Evolutionary conservation across 2,329 filamentous ascomycete species (phyloP), one percentile per base, ranked within the genome.

Genomic region (Pseudopyrenochaeta lycopersici): DNA sequence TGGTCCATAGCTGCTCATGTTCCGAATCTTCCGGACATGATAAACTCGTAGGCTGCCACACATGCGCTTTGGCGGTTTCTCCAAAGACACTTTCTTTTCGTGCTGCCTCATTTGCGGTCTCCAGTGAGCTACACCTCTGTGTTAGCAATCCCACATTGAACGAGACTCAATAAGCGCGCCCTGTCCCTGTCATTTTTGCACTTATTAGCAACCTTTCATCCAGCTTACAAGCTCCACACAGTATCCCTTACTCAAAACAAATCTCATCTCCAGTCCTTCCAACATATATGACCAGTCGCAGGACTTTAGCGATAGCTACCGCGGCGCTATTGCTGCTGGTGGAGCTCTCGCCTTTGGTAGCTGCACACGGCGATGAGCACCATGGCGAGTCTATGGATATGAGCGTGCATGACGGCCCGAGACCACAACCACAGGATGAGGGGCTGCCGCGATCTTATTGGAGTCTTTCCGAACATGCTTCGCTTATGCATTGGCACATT

Each of bases 401-500:
- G 63, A 52, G 54, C 48, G 71, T 66, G 60, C 60, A 64, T 31
- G 52, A 62, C 32, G 59, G 57, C 46, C 56, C 63, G 31, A 51
- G 61, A 11, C 51, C 64, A 27, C 60, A 58, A 17, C 41, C 54
- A 17, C 53, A 66, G 3, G 47, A 56, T 31, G 49, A 56, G 20
- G 63, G 52, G 1, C 31, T 64, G 62, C 47, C 78, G 7, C 76
- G 77, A n/a, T 86, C 80, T 52, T 90, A 90, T 71, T 89, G 88
- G 75, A 74, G 81, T 20, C 78, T 86, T 51, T 67, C 79, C 0
- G 81, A 85, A 21, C 79, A 86, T 67, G 76, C 71, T 7, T 76
- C 77, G 12, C 75, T 84, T 60, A 88, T 95, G 64, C 82, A 90
- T 65, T 84, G 84, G 52, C 91, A 95, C 68, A 88, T 93, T 51